Percentiles rank a stretch among this genome's conserved stretches.
Conservation (phyloP, 2,329 filamentous ascomycete species). For the Rhytidhysteron rufulum region DNA sequence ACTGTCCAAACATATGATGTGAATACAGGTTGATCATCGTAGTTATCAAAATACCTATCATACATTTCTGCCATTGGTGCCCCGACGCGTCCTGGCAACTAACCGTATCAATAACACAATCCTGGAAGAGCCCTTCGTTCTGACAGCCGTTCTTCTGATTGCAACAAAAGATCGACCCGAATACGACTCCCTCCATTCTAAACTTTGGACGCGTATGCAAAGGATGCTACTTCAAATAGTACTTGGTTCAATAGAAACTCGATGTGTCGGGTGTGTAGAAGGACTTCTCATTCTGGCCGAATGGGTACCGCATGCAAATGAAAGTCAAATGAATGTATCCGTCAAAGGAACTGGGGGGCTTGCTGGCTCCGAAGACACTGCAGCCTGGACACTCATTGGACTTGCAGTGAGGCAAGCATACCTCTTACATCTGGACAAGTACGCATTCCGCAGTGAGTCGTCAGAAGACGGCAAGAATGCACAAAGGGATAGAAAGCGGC, state of each 20-base stretch:
- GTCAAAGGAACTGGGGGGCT: constrained; percentile 4
- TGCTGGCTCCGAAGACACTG: constrained; percentile 7
- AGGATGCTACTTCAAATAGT: constrained; percentile 5
- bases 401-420: constrained; percentile 9
- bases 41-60: constrained; percentile 8
- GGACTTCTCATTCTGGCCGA: constrained; percentile 7
- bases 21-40: no score
- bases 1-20: no score
- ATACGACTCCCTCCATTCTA: constrained; percentile 1
- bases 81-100: constrained; percentile 1
- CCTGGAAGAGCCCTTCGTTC: constrained; percentile 4
- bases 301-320: constrained; percentile 7
- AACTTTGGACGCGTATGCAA: constrained; percentile 6
- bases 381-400: constrained; percentile 7
- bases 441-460: constrained; percentile 4
- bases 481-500: constrained; percentile 5
- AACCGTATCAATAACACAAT: constrained; percentile 2
- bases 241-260: constrained; percentile 4
- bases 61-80: constrained; percentile 6
- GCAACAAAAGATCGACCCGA: constrained; percentile 7
- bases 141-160: constrained; percentile 8
- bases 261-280: constrained; percentile 9
- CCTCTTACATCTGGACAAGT: constrained; percentile 8
- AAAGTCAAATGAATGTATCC: constrained; percentile 3
- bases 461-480: constrained; percentile 2